A percentile compares a stretch with the other conserved stretches of the same genome.
phyloP scores from a whole-genome alignment of 306 rosid genomes.

The Ziziphus jujuba region DNA sequence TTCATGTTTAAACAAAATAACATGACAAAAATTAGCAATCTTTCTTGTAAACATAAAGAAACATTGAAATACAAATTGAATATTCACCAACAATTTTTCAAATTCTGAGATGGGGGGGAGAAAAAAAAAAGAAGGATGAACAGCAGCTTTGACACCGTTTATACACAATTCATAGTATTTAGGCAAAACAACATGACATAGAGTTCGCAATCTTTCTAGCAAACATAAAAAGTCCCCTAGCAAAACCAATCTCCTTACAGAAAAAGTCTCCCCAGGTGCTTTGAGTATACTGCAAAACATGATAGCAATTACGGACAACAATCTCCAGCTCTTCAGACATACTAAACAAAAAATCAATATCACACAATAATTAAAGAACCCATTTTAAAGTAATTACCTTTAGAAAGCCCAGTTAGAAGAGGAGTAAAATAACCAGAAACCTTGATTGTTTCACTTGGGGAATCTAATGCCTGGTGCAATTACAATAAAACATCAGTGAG shows the following conservation, averaged over 20 bases:
- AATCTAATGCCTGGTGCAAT: slow-evolving; percentile 64
- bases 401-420: slow-evolving; percentile 63
- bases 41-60: too few relatives aligned
- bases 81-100: too few relatives aligned
- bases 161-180: slow-evolving; percentile 3
- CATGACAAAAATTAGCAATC: too few relatives aligned
- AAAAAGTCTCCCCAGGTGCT: neutral
- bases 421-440: slow-evolving; percentile 51
- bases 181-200: slow-evolving; percentile 7
- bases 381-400: slow-evolving; percentile 46
- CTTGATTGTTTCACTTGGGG: slow-evolving; percentile 36
- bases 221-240: neutral
- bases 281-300: neutral
- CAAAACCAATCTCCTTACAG: neutral
- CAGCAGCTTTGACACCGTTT: slow-evolving; percentile 23
- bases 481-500: slow-evolving; percentile 32
- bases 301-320: neutral
- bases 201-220: neutral
- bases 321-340: neutral
- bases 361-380: neutral
- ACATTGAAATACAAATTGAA: too few relatives aligned
- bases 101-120: too few relatives aligned
- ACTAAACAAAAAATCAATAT: neutral
- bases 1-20: neutral
- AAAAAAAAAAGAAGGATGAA: neutral